phyloP scores from a whole-genome alignment of 2,329 filamentous ascomycete species.

The Exophiala aquamarina region DNA sequence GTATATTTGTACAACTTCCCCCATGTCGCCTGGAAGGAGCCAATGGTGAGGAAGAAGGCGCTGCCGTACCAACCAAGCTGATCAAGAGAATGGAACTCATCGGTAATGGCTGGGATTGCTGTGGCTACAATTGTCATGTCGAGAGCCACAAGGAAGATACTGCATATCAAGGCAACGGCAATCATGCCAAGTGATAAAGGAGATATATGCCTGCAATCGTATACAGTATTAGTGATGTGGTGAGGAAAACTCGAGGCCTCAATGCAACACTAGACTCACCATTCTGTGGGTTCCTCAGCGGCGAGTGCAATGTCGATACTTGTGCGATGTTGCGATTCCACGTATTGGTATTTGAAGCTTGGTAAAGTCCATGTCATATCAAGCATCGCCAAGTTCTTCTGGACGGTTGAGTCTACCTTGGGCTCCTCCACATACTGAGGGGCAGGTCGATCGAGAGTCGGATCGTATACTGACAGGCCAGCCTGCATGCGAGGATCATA shows the following conservation, averaged over 20 bases:
- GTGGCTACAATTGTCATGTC: conserved; percentile 35
- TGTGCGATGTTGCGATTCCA: background rate
- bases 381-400: conserved; percentile 1
- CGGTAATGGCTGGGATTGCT: conserved; percentile 39
- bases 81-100: conserved; percentile 35
- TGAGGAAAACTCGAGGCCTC: too few species aligned
- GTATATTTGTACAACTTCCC: conserved; percentile 33
- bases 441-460: background rate
- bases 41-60: conserved; percentile 37
- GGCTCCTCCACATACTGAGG: background rate
- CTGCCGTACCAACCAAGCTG: conserved; percentile 38
- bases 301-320: too few species aligned
- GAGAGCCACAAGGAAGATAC: conserved; percentile 4
- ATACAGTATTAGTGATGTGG: too few species aligned
- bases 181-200: background rate
- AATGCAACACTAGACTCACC: too few species aligned
- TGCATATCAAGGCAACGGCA: background rate
- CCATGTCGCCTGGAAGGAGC: conserved; percentile 34
- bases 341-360: background rate
- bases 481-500: background rate
- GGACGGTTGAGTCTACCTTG: background rate
- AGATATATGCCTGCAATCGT: background rate
- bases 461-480: background rate
- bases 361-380: background rate
- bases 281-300: too few species aligned